Conservation (phyloP, 1,284 basidiomycete genomes). For the Ceratobasidium sp. region DNA sequence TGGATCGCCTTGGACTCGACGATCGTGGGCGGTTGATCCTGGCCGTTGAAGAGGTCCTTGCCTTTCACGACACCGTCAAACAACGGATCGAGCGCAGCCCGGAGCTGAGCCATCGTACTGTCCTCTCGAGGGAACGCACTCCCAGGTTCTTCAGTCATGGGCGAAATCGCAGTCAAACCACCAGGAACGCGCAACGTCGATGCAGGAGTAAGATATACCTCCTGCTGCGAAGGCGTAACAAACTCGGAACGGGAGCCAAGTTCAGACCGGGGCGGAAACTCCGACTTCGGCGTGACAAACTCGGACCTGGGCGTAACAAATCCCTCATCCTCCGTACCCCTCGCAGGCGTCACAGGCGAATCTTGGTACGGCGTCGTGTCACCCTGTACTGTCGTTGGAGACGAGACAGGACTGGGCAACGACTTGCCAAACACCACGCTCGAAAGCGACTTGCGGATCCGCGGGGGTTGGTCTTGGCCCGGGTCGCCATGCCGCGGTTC, state of each 20-base stretch:
- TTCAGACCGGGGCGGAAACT: too few relatives aligned
- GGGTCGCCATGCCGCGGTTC: slow-evolving; percentile 12
- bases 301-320: not conserved
- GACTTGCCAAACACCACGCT: slow-evolving; percentile 6
- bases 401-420: slow-evolving; percentile 20
- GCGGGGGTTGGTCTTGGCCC: slow-evolving; percentile 25
- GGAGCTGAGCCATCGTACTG: slow-evolving; percentile 29
- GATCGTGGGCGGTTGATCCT: not conserved
- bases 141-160: not conserved
- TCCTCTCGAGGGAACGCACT: not conserved
- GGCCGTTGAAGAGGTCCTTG: not conserved
- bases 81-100: slow-evolving; percentile 20
- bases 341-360: slow-evolving; percentile 1
- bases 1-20: not conserved
- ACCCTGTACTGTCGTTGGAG: not conserved
- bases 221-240: not conserved
- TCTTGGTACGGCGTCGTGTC: too few relatives aligned
- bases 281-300: not conserved
- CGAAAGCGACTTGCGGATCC: not conserved
- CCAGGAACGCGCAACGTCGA: slow-evolving; percentile 19
- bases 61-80: slow-evolving; percentile 6
- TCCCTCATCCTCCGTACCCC: not conserved
- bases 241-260: not conserved
- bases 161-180: not conserved
- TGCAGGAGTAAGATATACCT: slow-evolving; percentile 29